Conservation (phyloP, 305 asterid genomes). For the Stenogyne calaminthoides region DNA sequence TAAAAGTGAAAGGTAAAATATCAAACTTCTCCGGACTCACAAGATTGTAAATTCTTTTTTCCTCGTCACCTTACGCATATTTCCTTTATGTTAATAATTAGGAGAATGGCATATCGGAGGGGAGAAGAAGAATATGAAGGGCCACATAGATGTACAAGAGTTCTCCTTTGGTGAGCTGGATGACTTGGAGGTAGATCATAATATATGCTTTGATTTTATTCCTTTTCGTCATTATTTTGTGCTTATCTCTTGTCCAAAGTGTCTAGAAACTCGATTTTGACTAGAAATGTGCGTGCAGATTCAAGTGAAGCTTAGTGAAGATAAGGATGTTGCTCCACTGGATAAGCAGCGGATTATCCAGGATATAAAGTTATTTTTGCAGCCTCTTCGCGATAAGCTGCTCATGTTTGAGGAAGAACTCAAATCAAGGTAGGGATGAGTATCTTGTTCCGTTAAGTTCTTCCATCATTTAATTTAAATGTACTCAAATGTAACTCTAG, state of each 20-base stretch:
- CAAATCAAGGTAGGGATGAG: slow-evolving; percentile 47
- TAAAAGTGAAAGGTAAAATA: slow-evolving; percentile 69
- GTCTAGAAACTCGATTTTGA: not conserved
- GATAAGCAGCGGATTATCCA: slow-evolving; percentile 56
- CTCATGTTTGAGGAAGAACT: slow-evolving; percentile 80
- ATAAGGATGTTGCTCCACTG: slow-evolving; percentile 54
- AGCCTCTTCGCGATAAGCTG: slow-evolving; percentile 69
- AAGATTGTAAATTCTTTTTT: not conserved
- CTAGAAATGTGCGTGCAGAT: slow-evolving; percentile 40
- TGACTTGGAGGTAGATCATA: slow-evolving; percentile 71
- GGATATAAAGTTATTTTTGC: slow-evolving; percentile 63
- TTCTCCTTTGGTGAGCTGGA: slow-evolving; percentile 95
- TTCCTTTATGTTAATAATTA: slow-evolving; percentile 26
- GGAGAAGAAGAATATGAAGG: slow-evolving; percentile 69
- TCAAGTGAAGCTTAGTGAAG: slow-evolving; percentile 67
- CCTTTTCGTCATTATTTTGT: not conserved
- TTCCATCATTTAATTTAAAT: not conserved
- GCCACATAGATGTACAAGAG: slow-evolving; percentile 72
- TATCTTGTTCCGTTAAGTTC: not conserved
- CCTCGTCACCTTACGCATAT: not conserved
- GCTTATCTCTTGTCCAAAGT: not conserved
- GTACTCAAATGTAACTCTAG: slow-evolving; percentile 10
- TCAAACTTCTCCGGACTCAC: not conserved
- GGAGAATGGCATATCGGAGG: slow-evolving; percentile 90
- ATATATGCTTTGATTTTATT: too few relatives aligned